A percentile compares a stretch with the other conserved stretches of the same genome.
Evolutionary conservation across 2,329 filamentous ascomycete genomes (phyloP).

Genomic region (Clonostachys rhizophaga): DNA sequence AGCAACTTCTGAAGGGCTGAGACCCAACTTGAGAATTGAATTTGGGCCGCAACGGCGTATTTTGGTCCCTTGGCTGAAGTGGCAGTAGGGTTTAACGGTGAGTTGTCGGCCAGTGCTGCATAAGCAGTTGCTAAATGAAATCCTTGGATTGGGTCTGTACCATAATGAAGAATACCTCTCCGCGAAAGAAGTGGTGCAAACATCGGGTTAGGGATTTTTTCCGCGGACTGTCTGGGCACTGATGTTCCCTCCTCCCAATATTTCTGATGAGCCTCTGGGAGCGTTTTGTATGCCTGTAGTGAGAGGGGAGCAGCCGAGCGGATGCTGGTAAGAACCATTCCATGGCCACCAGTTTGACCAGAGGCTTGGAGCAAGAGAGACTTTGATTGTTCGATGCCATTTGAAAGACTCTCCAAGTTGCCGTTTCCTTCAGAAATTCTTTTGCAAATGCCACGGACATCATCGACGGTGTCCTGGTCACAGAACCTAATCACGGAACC

Average conservation of each 20-base stretch:
- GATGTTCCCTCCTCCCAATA: slow-evolving; percentile 29
- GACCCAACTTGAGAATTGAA: slow-evolving; percentile 42
- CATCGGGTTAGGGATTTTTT: slow-evolving; percentile 36
- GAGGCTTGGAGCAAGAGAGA: slow-evolving; percentile 5
- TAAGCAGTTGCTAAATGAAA: slow-evolving; percentile 52
- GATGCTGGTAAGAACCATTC: slow-evolving; percentile 14
- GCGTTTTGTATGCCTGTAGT: slow-evolving; percentile 11
- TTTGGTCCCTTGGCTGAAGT: slow-evolving; percentile 6
- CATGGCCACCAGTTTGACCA: neutral
- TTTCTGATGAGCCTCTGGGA: slow-evolving; percentile 13
- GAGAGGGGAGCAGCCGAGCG: slow-evolving; percentile 31
- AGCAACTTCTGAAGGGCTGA: slow-evolving; percentile 26
- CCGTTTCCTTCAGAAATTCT: slow-evolving; percentile 10
- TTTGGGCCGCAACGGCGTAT: slow-evolving; percentile 25
- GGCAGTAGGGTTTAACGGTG: slow-evolving; percentile 24
- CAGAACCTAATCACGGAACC: slow-evolving; percentile 40
- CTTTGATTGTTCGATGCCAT: slow-evolving; percentile 11
- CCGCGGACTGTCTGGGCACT: slow-evolving; percentile 7
- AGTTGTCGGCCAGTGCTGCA: slow-evolving; percentile 26
- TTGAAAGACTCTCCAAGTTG: slow-evolving; percentile 6
- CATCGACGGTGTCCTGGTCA: slow-evolving; percentile 36
- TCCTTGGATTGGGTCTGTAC: slow-evolving; percentile 44
- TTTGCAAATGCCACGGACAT: slow-evolving; percentile 31
- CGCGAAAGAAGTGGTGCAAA: slow-evolving; percentile 27
- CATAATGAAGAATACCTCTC: slow-evolving; percentile 36